These are phyloP conservation scores for Hibiscus trionum DNA, from an alignment of 345 rosid genomes.

Conservation along the genomic window DNA sequence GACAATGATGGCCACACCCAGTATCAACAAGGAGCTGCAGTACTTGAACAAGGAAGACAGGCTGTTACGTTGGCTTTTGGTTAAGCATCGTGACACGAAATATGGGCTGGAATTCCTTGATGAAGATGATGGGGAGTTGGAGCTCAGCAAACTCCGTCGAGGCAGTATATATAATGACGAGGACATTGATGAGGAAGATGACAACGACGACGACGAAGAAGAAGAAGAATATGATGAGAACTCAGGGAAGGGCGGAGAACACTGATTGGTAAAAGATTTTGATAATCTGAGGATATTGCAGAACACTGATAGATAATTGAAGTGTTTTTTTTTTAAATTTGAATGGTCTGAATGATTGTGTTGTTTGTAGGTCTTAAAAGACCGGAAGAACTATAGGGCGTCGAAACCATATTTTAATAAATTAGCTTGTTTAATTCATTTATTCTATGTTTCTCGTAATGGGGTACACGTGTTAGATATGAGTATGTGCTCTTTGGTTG, in stretches of 20 bases:
- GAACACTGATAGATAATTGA: not conserved
- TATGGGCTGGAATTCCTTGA: slow-evolving; percentile 27
- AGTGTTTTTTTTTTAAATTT: not conserved
- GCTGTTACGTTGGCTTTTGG: slow-evolving; percentile 83
- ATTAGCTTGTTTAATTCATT: not conserved
- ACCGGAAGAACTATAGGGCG: not conserved
- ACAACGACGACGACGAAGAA: not conserved
- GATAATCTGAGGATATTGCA: not conserved
- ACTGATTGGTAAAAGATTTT: not conserved
- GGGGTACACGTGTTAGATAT: too few species aligned
- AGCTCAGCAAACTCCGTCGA: slow-evolving; percentile 18
- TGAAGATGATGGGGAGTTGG: slow-evolving; percentile 19
- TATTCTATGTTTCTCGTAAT: not conserved
- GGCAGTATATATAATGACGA: slow-evolving; percentile 15
- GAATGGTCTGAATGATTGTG: not conserved
- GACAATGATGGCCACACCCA: slow-evolving; percentile 91
- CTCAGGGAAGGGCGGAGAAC: not conserved
- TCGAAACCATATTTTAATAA: not conserved
- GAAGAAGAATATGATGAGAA: not conserved
- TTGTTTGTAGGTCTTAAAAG: not conserved
- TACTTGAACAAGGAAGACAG: slow-evolving; percentile 95
- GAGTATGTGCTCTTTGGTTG: too few species aligned
- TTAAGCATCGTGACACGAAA: slow-evolving; percentile 58
- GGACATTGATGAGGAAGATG: slow-evolving; percentile 4
- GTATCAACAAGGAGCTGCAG: slow-evolving; percentile 88